Base-by-base conservation (phyloP, 2,329 filamentous ascomycete genomes). In the Nemania sp. region DNA sequence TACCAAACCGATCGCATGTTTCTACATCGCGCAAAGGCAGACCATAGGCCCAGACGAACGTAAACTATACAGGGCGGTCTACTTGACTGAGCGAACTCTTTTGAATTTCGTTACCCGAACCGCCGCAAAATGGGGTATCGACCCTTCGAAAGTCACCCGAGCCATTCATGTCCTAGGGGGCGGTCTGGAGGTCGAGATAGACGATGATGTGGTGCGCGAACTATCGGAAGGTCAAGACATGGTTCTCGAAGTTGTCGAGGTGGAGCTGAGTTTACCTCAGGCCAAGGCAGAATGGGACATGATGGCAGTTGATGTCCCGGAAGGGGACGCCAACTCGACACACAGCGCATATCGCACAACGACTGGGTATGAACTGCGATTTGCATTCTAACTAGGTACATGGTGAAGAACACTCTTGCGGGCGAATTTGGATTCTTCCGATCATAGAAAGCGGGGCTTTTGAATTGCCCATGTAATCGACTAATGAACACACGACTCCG, bases 151-250 rank as follows among this genome's bases (percentile, higher is more conserved):
- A 62, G 85, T 97, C 7, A 78, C 87, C 1, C 87, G 90, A 37
- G 88, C 88, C 1, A 80, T 96, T 4, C 90, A 87, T 59, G 80
- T 92, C 54, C 88, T 91, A 43, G 81, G 87, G 13, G 87, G 87
- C 65, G 92, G 92, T 0, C 77, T 97, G 1, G 87, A 92, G 69
- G 87, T 98, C 57, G 86, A 96, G 71, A 84, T 98, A 68, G 95
- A 98, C 70, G 92, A 98, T 71, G 92, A 97, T 64, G 88, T 96
- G 49, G 86, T 98, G 34, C 84, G 85, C 46, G 90, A 94, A 74
- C 80, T 98, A 54, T 85, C 87, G 1, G 95, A 99, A 77, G 93
- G 92, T 34, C 92, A 98, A 75, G 94, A 97, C 71, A 95, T 98
- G 89, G 85, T 88, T 60, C 82, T 90, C 59, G 88, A 95, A 67